A percentile compares a stretch with the other conserved stretches of the same genome.
These are phyloP conservation scores for Piedraia hortae DNA, from an alignment of 2,329 filamentous ascomycete species.

Conservation along the genomic window DNA sequence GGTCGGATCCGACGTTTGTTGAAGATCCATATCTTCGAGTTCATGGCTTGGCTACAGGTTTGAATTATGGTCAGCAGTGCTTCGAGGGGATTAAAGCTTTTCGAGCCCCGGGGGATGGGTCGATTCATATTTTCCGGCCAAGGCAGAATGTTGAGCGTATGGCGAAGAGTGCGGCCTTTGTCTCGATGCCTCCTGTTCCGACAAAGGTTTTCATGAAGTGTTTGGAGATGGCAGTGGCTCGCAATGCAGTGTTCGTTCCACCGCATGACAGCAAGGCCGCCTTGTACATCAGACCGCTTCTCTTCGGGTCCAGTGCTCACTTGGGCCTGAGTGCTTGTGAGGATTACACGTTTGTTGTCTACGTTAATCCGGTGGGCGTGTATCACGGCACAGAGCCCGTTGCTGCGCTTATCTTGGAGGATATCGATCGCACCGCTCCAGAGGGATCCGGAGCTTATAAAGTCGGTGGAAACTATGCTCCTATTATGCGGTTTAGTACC, in stretches of 20 bases:
- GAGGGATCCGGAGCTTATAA: conserved; percentile 79
- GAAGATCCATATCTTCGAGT: conserved; percentile 61
- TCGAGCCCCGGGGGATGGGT: conserved; percentile 38
- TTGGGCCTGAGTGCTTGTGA: conserved; percentile 66
- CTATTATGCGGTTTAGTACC: conserved; percentile 68
- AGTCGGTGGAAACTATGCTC: conserved; percentile 85
- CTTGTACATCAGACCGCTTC: conserved; percentile 72
- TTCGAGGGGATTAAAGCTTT: conserved; percentile 98
- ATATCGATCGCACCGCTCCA: conserved; percentile 83
- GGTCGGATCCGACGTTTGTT: conserved; percentile 55
- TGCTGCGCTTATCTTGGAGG: conserved; percentile 65
- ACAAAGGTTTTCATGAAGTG: conserved; percentile 47
- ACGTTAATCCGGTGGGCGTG: conserved; percentile 71
- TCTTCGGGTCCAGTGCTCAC: conserved; percentile 72
- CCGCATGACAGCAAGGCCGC: conserved; percentile 70
- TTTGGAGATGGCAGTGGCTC: conserved; percentile 52
- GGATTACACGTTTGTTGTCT: conserved; percentile 78
- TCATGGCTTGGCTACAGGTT: conserved; percentile 79
- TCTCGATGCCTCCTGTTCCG: conserved; percentile 61
- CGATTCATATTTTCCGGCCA: conserved; percentile 69
- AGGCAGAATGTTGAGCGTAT: conserved; percentile 60
- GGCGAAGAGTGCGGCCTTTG: conserved; percentile 57
- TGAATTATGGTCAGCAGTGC: conserved; percentile 94
- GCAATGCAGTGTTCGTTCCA: conserved; percentile 78
- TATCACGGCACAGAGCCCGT: conserved; percentile 80